Base-by-base conservation (phyloP, 78 protist genomes). In the Speleostelium caveatum region DNA sequence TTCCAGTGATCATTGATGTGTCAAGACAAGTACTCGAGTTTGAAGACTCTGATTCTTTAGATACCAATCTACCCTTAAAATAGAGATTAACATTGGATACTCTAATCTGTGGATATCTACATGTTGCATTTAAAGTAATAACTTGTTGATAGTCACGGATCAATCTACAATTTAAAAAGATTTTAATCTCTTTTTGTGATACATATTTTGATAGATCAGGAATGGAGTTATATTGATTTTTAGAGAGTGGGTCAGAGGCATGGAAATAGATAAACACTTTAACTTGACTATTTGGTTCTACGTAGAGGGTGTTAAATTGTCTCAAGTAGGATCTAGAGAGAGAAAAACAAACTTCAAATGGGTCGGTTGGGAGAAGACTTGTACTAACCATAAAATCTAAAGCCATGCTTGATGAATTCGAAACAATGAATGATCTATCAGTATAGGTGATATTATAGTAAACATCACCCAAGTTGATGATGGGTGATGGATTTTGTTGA, bases 361-460 rank as follows among this genome's bases (percentile, higher is more conserved):
- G 51, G 51, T 88, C 94, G 30, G 56, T 63, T 33, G 94, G 94
- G 10, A 66, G 55, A 26, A 88, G 41, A 16, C 69, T 65, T 3
- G 86, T 88, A 7, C 68, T 66, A 10, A 88, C 7, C 63, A 88
- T 35, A 58, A 88, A 88, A 28, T 88, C 94, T 72, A 88, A 41
- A n/a, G 94, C 87, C 94, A 88, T 88, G 1, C 78, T 72, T 26
- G 94, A 88, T 5, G 78, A 58, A 28, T 88, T 88, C 21, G 87
- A 68, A 7, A 88, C 75, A 6, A 88, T 78, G 22, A 88, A 88
- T 33, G 94, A 88, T 19, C 94, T 14, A 49, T 78, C 79, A 30
- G 94, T 88, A 22, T 88, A 88, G 1, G 94, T 69, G 36, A 58
- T 75, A 21, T 62, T 62, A 45, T 78, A 88, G 28, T 33, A 75